Percentiles rank a stretch among this genome's conserved stretches.
These are phyloP conservation scores for Mariannaea elegans DNA, from an alignment of 2,329 filamentous ascomycete species.

Conservation along the genomic window DNA sequence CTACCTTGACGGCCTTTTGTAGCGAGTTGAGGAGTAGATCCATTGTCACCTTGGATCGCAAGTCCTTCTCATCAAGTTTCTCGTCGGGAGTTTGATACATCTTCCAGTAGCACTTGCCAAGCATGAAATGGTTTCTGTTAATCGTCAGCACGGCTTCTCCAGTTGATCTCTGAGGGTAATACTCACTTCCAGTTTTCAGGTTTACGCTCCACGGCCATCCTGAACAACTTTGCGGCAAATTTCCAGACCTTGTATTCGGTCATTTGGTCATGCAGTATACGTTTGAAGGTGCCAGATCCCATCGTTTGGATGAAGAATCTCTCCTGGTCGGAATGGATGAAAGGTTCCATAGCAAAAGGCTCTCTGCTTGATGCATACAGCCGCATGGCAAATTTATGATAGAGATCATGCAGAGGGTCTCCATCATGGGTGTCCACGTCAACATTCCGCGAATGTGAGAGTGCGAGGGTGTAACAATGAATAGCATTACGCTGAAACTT, in stretches of 20 bases:
- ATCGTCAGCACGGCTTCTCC: conserved; percentile 34
- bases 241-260: conserved; percentile 69
- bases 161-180: neutral
- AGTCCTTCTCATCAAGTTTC: conserved; percentile 55
- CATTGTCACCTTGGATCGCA: conserved; percentile 42
- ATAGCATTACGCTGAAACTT: conserved; percentile 82
- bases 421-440: conserved; percentile 56
- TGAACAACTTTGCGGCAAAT: conserved; percentile 65
- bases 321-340: conserved; percentile 64
- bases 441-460: conserved; percentile 62
- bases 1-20: conserved; percentile 61
- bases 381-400: conserved; percentile 68
- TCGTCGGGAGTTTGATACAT: conserved; percentile 63
- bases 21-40: conserved; percentile 57
- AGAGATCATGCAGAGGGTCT: conserved; percentile 66
- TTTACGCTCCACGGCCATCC: conserved; percentile 62
- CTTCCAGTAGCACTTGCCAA: conserved; percentile 70
- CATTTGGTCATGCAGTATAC: conserved; percentile 64
- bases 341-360: conserved; percentile 70
- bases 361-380: conserved; percentile 70
- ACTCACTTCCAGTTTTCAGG: conserved; percentile 67
- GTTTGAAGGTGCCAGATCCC: conserved; percentile 61
- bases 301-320: conserved; percentile 63
- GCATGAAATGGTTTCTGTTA: conserved; percentile 65
- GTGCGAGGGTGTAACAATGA: conserved; percentile 75